Evolutionary conservation across 2,329 filamentous ascomycete species (phyloP), one percentile per base, ranked within the genome.

Genomic region (Fusarium gaditjirri): DNA sequence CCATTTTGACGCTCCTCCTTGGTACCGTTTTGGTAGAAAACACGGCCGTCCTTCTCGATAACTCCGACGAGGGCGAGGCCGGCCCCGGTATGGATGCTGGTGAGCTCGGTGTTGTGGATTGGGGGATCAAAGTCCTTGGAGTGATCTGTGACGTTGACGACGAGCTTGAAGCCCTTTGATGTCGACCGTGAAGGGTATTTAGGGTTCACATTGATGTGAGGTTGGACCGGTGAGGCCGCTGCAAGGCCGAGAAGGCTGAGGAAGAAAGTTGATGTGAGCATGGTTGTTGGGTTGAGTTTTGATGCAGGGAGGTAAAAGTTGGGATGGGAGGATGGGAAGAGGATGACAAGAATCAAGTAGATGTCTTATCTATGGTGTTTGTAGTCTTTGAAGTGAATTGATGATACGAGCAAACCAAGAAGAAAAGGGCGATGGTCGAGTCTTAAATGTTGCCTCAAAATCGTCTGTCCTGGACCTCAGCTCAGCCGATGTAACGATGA

Each of bases 21-120:
- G 17, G 85, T 86, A 72, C 83, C 85, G 72, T 88, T 88, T 62
- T 84, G 78, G 81, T 87, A 88, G 74, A 87, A 88, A 64, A 84
- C 58, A 12, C 71, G 71, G n/a, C 71, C 74, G 29, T 65, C 49
- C 35, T 66, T 55, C 33, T 77, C 72, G 25, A 71, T 66, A 17
- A 85, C 77, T 3, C 83, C 81, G 13, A 82, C 83, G 5, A 82
- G 80, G 58, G 80, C 81, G 14, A 79, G 63, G 3, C 82, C 84
- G 2, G 85, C 82, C 39, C 84, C 84, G 11, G 79, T 78, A 75
- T 86, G 85, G 43, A 84, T 82, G 50, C 80, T 82, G 47, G 78
- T 76, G 31, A 87, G 60, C 50, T 79, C 79, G 65, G 75, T 80
- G 74, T 81, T 77, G 39, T 87, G 78, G 68, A 87, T 80, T 1